Conservation (phyloP, 2,329 filamentous ascomycete genomes). For the Periconia digitata region DNA sequence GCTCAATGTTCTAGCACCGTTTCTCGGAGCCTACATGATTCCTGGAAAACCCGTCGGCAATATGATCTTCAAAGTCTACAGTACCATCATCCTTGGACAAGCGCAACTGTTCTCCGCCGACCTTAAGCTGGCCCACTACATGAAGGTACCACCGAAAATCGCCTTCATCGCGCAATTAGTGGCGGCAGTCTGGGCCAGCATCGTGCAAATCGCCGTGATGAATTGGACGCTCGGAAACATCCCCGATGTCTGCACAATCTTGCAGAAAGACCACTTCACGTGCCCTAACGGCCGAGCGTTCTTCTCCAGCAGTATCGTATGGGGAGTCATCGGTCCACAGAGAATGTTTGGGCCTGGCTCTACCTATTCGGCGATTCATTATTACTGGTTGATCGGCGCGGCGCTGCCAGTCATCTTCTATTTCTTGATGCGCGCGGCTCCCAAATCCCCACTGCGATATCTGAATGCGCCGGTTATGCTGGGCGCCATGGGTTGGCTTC, state of each 20-base stretch:
- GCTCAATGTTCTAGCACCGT: slow-evolving; percentile 23
- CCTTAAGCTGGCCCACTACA: slow-evolving; percentile 54
- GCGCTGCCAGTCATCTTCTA: slow-evolving; percentile 65
- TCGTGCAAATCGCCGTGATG: slow-evolving; percentile 66
- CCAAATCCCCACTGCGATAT: slow-evolving; percentile 64
- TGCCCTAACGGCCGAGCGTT: slow-evolving; percentile 62
- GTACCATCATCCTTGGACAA: slow-evolving; percentile 24
- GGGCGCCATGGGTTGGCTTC: slow-evolving; percentile 37
- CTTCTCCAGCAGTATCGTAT: slow-evolving; percentile 63
- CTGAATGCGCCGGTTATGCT: slow-evolving; percentile 64
- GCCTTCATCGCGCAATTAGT: slow-evolving; percentile 69
- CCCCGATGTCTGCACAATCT: slow-evolving; percentile 62
- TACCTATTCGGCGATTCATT: slow-evolving; percentile 66
- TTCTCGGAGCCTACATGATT: slow-evolving; percentile 54
- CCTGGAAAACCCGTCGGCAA: slow-evolving; percentile 53
- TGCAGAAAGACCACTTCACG: slow-evolving; percentile 60
- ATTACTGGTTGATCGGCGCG: slow-evolving; percentile 71
- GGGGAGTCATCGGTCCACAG: slow-evolving; percentile 71
- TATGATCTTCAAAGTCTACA: slow-evolving; percentile 54
- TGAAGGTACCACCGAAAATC: slow-evolving; percentile 63
- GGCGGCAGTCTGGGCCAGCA: slow-evolving; percentile 66
- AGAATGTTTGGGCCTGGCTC: slow-evolving; percentile 68
- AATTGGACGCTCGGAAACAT: slow-evolving; percentile 62
- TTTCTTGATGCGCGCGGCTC: slow-evolving; percentile 62
- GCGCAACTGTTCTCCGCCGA: slow-evolving; percentile 51